phyloP scores from a whole-genome alignment of 192 early-diverging fungal genomes.

The Coemansia aciculifera region DNA sequence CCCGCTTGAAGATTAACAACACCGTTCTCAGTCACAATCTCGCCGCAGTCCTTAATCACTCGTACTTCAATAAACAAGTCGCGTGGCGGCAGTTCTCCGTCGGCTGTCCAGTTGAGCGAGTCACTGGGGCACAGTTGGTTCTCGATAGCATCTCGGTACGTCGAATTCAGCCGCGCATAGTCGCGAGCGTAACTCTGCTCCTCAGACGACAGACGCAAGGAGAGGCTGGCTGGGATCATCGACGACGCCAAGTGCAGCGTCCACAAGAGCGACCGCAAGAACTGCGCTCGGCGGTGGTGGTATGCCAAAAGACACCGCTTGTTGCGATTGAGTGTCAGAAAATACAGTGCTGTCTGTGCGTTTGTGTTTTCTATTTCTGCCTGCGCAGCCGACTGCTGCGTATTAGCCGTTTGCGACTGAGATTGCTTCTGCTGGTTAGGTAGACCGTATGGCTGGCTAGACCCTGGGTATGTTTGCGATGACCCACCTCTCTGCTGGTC shows the following conservation, averaged over 20 bases:
- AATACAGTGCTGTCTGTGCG: constrained; percentile 41
- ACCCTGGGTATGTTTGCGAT: constrained; percentile 15
- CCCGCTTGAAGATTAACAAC: constrained; percentile 72
- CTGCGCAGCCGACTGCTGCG: constrained; percentile 1
- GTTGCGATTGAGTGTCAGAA: constrained; percentile 65
- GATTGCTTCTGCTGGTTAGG: not conserved
- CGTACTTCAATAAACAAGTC: constrained; percentile 92
- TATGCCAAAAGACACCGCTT: constrained; percentile 91
- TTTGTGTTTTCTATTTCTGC: constrained; percentile 25
- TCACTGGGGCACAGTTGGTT: constrained; percentile 43
- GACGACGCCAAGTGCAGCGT: constrained; percentile 45
- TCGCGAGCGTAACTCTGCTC: constrained; percentile 51
- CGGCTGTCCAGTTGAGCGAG: constrained; percentile 72
- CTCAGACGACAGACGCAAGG: constrained; percentile 23
- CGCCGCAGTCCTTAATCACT: constrained; percentile 85
- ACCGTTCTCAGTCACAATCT: constrained; percentile 87
- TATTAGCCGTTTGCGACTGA: constrained; percentile 9
- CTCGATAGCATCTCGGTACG: constrained; percentile 60
- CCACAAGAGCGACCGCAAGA: constrained; percentile 66
- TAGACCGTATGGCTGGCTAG: not conserved
- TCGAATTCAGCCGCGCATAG: constrained; percentile 67
- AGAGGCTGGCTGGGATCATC: constrained; percentile 28
- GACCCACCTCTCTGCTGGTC: constrained; percentile 14
- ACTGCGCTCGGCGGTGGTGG: constrained; percentile 69
- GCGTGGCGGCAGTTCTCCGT: constrained; percentile 78